Evolutionary conservation across 306 rosid genomes (phyloP), one percentile per base, ranked within the genome.

Genomic region (Vigna reflexopilosa): DNA sequence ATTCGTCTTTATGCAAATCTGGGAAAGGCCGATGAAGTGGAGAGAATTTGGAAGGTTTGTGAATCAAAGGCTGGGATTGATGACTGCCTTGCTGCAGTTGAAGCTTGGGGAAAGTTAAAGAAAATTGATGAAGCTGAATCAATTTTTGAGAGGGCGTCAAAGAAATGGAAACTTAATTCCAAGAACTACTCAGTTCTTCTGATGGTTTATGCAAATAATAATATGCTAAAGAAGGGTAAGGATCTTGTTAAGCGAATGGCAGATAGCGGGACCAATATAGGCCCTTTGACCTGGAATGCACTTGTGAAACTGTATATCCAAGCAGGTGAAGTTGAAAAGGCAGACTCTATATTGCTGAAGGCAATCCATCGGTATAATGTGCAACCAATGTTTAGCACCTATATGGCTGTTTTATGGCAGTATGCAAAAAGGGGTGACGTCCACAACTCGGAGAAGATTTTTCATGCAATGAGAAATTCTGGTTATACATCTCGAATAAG

Each of bases 41-140:
- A 77, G 74, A 86, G 95, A 69, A 67, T 90, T 77, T 94, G 98
- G 98, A 67, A 88, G 80, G 66, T 67, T 17, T 85, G 96, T 10
- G 80, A 86, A 82, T 50, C 87, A 22, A 87, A 79, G 36, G 91
- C 96, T 77, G 66, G 32, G 30, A 4, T 76, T 19, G 79, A 44
- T 0, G 91, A 87, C 45, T 85, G 90, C 80, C 13, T 80, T 77
- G 92, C 89, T 70, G 96, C 91, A 74, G 80, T 94, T 16, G 88
- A 81, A 73, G 93, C 98, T 17, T 94, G 82, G 83, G 98, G 98
- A 73, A 89, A 45, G 81, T 79, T 94, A 83, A 83, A 89, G 22
- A 88, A 87, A 42, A 54, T 94, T 70, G 81, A 83, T 65, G 80
- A 89, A 82, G 97, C 97, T 11, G 98, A 92, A 77, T 88, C 80